These are phyloP conservation scores for Ogataea glucozyma DNA, from an alignment of 805 yeast genomes.

Conservation along the genomic window DNA sequence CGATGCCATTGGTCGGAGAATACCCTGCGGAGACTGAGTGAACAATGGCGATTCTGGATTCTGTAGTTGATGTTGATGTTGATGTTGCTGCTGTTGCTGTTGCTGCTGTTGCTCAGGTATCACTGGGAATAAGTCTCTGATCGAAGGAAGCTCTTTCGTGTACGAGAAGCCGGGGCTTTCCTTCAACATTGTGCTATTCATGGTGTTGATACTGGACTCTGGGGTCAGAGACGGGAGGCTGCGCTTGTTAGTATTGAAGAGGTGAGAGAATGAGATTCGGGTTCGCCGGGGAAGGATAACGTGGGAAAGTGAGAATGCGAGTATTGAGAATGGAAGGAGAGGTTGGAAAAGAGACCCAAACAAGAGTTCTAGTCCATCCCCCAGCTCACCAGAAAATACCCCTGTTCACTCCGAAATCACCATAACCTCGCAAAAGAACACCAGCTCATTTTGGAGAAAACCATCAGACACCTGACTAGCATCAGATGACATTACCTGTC, in stretches of 20 bases:
- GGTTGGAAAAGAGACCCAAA: no score
- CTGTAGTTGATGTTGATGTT: constrained; percentile 1
- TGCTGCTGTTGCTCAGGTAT: constrained; percentile 7
- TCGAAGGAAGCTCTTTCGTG: constrained; percentile 25
- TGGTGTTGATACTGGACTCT: not conserved
- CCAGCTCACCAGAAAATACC: no score
- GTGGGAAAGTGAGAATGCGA: no score
- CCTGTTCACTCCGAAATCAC: no score
- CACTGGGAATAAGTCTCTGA: constrained; percentile 27
- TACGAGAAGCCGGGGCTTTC: constrained; percentile 1
- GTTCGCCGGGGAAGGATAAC: no score
- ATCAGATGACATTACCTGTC: not conserved
- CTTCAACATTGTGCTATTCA: constrained; percentile 11
- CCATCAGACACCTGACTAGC: not conserved
- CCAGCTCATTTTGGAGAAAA: not conserved
- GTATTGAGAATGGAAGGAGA: no score
- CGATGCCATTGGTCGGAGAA: no score
- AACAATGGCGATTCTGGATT: constrained; percentile 8
- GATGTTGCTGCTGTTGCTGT: constrained; percentile 11
- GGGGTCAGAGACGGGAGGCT: constrained; percentile 4
- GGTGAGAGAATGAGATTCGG: no score
- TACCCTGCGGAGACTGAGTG: not conserved
- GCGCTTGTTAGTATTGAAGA: no score
- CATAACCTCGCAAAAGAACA: no score
- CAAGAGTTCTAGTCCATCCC: no score